These are phyloP conservation scores for Phytophthora sp. DNA, from an alignment of 352 stramenopile genomes.

Conservation along the genomic window DNA sequence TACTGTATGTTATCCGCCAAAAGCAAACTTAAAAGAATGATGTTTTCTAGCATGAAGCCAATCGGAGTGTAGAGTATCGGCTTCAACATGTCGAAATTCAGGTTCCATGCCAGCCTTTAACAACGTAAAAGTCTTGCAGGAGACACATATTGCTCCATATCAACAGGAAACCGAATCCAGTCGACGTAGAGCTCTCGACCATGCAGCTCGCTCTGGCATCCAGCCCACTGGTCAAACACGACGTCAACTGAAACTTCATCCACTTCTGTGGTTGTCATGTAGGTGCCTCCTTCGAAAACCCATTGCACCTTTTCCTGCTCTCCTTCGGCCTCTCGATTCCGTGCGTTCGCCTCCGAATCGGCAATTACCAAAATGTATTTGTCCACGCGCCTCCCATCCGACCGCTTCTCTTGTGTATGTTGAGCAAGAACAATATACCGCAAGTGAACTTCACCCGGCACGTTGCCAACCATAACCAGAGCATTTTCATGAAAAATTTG, in stretches of 20 bases:
- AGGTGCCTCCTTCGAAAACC: not conserved
- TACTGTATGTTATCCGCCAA: no score
- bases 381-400: slow-evolving; percentile 47
- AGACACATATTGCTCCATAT: no score
- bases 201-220: not conserved
- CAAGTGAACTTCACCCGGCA: slow-evolving; percentile 16
- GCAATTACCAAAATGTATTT: slow-evolving; percentile 18
- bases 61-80: no score
- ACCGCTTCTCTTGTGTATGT: slow-evolving; percentile 1
- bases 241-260: not conserved
- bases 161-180: slow-evolving; percentile 13
- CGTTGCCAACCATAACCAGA: slow-evolving; percentile 27
- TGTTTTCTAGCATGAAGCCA: no score
- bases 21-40: no score
- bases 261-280: slow-evolving; percentile 7
- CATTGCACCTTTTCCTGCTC: slow-evolving; percentile 6
- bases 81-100: no score
- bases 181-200: slow-evolving; percentile 8
- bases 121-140: no score
- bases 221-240: slow-evolving; percentile 6
- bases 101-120: no score
- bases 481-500: slow-evolving; percentile 27
- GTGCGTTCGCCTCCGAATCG: slow-evolving; percentile 1
- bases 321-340: not conserved
- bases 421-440: slow-evolving; percentile 20